Conservation (phyloP, 805 yeast genomes). For the Sugiyamaella valdiviana region DNA sequence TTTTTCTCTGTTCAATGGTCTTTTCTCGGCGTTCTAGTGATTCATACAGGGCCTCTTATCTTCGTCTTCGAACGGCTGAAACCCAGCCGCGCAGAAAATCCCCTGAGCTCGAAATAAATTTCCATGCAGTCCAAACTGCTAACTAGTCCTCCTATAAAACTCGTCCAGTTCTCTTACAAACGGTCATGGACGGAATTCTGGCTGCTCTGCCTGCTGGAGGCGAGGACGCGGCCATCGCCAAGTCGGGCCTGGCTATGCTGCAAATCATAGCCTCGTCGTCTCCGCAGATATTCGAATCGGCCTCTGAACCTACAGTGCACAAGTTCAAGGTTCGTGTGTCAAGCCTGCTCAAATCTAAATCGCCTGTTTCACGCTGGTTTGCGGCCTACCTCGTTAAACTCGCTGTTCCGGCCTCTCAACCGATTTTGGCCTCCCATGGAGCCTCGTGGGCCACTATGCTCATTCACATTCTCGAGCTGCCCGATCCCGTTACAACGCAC, state of each 20-base stretch:
- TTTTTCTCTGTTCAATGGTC: background rate
- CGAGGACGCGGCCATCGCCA: constrained; percentile 8
- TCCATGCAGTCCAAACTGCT: background rate
- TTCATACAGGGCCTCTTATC: too few species aligned
- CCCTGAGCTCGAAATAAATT: background rate
- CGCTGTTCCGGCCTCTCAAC: constrained; percentile 24
- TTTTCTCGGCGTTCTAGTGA: background rate
- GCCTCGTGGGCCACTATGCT: constrained; percentile 33
- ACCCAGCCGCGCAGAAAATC: too few species aligned
- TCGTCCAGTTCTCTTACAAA: too few species aligned
- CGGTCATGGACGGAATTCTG: constrained; percentile 2
- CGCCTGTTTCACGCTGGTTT: constrained; percentile 32
- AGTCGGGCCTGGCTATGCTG: constrained; percentile 11
- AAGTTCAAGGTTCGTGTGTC: constrained; percentile 29
- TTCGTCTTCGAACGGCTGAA: too few species aligned
- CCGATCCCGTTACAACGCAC: constrained; percentile 30
- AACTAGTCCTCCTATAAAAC: background rate
- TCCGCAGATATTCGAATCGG: constrained; percentile 12
- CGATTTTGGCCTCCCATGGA: constrained; percentile 35
- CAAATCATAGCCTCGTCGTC: constrained; percentile 5
- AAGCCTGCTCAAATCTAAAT: constrained; percentile 33
- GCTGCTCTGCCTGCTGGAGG: constrained; percentile 14
- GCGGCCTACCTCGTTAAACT: constrained; percentile 32
- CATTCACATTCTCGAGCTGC: constrained; percentile 34
- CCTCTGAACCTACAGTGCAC: constrained; percentile 20